phyloP scores from a whole-genome alignment of 2,329 filamentous ascomycete genomes.

The Nothophoma quercina region DNA sequence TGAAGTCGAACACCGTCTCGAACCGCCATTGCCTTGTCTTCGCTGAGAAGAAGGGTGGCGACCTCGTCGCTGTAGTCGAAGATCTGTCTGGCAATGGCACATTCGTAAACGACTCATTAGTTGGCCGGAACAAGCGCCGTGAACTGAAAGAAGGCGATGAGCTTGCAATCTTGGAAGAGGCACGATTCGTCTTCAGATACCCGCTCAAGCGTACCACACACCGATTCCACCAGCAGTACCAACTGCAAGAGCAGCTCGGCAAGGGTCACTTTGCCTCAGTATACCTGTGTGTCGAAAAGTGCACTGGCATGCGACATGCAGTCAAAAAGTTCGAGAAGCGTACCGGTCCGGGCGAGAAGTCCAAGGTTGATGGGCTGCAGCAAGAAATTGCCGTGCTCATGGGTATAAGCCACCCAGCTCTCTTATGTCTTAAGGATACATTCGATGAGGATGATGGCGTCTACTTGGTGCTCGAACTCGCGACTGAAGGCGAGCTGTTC shows the following conservation, averaged over 20 bases:
- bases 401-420: constrained; percentile 93
- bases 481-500: constrained; percentile 92
- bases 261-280: constrained; percentile 97
- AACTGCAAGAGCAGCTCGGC: constrained; percentile 81
- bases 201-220: constrained; percentile 67
- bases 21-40: constrained; percentile 82
- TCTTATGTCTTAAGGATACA: constrained; percentile 92
- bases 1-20: constrained; percentile 82
- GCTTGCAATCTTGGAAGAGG: constrained; percentile 83
- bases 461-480: constrained; percentile 89
- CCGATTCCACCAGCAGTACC: constrained; percentile 86
- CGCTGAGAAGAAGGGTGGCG: constrained; percentile 65
- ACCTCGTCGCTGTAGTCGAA: constrained; percentile 77
- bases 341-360: constrained; percentile 79
- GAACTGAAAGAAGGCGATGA: constrained; percentile 91
- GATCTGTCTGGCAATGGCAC: constrained; percentile 97
- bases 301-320: constrained; percentile 81
- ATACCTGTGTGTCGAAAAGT: constrained; percentile 87
- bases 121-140: constrained; percentile 90
- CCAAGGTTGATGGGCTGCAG: constrained; percentile 84
- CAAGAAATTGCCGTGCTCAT: constrained; percentile 97
- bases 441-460: constrained; percentile 92
- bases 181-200: constrained; percentile 91
- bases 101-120: constrained; percentile 88
- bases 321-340: constrained; percentile 95